These are phyloP conservation scores for Marasmius fiardii DNA, from an alignment of 1,284 basidiomycete species.

Conservation along the genomic window DNA sequence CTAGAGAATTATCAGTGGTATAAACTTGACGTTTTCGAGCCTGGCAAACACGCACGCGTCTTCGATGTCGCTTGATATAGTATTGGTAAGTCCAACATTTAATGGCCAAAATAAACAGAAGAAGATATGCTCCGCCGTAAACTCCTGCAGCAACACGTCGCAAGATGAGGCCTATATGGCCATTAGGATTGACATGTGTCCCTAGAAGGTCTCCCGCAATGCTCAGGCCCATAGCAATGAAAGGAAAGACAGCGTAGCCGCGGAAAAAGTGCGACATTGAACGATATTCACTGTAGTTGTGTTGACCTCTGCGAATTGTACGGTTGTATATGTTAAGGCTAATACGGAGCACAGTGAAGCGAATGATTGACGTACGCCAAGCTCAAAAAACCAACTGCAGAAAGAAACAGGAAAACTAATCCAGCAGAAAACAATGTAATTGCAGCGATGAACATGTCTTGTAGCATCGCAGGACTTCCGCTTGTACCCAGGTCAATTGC, in stretches of 20 bases:
- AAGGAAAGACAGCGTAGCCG: conserved; percentile 37
- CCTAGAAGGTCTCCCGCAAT: conserved; percentile 49
- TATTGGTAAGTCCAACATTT: conserved; percentile 46
- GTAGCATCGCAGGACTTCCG: conserved; percentile 25
- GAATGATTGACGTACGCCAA: conserved; percentile 48
- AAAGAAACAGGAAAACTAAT: conserved; percentile 48
- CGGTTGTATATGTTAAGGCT: neutral
- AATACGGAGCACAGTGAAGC: neutral
- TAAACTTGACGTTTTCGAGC: neutral
- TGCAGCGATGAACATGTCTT: conserved; percentile 44
- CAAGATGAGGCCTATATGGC: conserved; percentile 33
- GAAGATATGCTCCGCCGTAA: conserved; percentile 44
- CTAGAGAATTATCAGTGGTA: conserved; percentile 27
- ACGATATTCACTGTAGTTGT: conserved; percentile 42
- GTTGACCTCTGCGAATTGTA: conserved; percentile 42
- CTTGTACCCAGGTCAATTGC: conserved; percentile 42
- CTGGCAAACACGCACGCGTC: conserved; percentile 28
- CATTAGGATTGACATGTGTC: conserved; percentile 27
- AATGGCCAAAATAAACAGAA: conserved; percentile 38
- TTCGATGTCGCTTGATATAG: conserved; percentile 48
- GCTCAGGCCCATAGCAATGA: conserved; percentile 43
- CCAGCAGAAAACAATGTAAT: conserved; percentile 55
- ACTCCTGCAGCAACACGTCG: conserved; percentile 48
- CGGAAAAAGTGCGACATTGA: conserved; percentile 35
- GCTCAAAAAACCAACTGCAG: conserved; percentile 56